Percentiles rank a stretch among this genome's conserved stretches.
Conservation (phyloP, 2,329 filamentous ascomycete species). For the Pestalotiopsis sp. region DNA sequence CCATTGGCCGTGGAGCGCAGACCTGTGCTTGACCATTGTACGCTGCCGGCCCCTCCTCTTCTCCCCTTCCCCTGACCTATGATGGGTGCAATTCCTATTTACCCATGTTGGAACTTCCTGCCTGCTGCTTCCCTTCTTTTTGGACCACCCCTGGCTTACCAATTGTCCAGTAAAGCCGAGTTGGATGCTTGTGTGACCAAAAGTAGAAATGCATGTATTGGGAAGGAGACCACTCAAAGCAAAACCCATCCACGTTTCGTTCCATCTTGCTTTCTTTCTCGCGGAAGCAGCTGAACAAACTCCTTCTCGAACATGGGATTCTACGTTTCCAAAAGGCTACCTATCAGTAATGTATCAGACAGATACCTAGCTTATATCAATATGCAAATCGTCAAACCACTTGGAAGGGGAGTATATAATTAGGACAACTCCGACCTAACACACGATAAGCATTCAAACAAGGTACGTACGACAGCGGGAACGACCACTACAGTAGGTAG, state of each 20-base stretch:
- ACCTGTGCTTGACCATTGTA: not conserved
- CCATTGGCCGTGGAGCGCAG: not conserved
- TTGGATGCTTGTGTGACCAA: not conserved
- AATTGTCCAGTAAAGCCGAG: not conserved
- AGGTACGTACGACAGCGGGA: not conserved
- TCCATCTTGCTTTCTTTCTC: not conserved
- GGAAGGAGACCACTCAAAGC: slow-evolving; percentile 8
- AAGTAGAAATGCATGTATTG: slow-evolving; percentile 1
- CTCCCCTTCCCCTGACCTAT: slow-evolving; percentile 1
- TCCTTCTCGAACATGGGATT: not conserved
- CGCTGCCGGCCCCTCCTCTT: not conserved
- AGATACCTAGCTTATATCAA: not conserved
- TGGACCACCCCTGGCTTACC: not conserved
- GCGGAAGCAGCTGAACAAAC: not conserved
- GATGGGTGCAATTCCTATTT: slow-evolving; percentile 3
- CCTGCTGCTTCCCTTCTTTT: not conserved
- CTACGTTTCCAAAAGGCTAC: not conserved
- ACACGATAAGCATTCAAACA: not conserved
- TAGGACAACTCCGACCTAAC: not conserved
- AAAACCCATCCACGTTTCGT: not conserved
- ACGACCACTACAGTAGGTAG: not conserved
- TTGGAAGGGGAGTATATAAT: not conserved
- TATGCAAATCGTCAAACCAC: not conserved
- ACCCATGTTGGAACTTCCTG: not conserved
- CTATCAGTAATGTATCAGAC: not conserved